Evolutionary conservation across 2,329 filamentous ascomycete species (phyloP).

Genomic region (Xylariaceae sp.): DNA sequence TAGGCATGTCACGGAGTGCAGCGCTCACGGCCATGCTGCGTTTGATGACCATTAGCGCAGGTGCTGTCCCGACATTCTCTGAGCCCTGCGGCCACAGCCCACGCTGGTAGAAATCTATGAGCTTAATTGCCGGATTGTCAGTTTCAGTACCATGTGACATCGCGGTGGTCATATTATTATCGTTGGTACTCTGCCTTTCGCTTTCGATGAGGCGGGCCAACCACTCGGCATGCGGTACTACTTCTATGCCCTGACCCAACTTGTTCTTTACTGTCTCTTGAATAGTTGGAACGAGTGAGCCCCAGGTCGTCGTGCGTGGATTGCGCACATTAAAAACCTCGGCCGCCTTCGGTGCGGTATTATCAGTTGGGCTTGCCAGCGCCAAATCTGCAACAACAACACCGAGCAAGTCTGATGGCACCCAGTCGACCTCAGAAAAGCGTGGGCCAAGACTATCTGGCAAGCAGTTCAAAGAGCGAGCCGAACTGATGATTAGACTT

Average conservation of each 20-base stretch:
- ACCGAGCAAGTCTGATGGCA: constrained; percentile 10
- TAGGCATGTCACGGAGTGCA: not conserved
- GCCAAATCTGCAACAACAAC: constrained; percentile 6
- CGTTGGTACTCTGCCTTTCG: not conserved
- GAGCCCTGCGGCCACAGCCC: not conserved
- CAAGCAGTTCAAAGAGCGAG: constrained; percentile 2
- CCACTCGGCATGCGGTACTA: not conserved
- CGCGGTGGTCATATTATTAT: not conserved
- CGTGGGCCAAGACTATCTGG: constrained; percentile 6
- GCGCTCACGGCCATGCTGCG: not conserved
- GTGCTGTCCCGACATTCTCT: not conserved
- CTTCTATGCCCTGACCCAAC: not conserved
- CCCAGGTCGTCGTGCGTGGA: constrained; percentile 4
- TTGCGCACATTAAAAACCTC: constrained; percentile 11
- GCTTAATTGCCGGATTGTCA: not conserved
- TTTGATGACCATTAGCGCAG: not conserved
- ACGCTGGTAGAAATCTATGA: not conserved
- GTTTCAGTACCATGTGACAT: not conserved
- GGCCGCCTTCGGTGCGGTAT: not conserved
- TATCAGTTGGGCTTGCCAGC: not conserved
- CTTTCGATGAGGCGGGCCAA: not conserved
- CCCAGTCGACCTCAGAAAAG: constrained; percentile 12
- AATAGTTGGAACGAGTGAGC: constrained; percentile 3
- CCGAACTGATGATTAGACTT: constrained; percentile 10
- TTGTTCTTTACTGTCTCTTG: not conserved